Base-by-base conservation (phyloP, 352 stramenopile species). In the Phytopythium delawarense region DNA sequence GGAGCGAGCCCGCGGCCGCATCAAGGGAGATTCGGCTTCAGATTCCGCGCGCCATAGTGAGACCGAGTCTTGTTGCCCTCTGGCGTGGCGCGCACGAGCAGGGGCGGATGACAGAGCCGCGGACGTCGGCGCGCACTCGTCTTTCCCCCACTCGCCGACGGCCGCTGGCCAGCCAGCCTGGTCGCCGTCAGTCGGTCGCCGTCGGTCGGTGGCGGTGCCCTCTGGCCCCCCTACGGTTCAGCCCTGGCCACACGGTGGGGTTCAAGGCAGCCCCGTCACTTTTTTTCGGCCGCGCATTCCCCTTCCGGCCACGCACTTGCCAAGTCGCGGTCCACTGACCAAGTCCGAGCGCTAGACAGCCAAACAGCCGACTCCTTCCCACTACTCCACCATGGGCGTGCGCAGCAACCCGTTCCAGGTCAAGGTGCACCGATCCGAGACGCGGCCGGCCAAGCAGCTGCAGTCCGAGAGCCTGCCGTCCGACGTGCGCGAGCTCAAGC, bases 401-500 rank as follows among this genome's bases (percentile, higher is more conserved):
- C 67, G 64, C 60, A 63, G 49, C 18, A 59, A 69, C 25, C 51
- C 58, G 37, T 52, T 72, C 49, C 50, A 62, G 51, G 55, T 74
- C 20, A 65, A 66, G 52, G 52, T 74, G 45, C 66, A 69, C 45
- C 66, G 64, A 16, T 74, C 63, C 48, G 66, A 65, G 57, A 35
- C 50, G 18, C 70, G 64, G 21, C 45, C 35, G 2, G 35, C 57
- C 34, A 75, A 70, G 60, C 54, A 66, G 25, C 53, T 55, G 1
- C 51, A n/a, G 51, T 30, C 55, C 37, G 49, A 74, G 39, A 59
- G 72, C 53, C 65, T 82, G 40, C 76, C 69, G 7, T 50, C 69
- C 42, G 78, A 83, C 60, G 75, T 74, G 23, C 67, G 63, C 21
- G 50, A 61, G 16, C 75, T 87, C 57, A 87, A 87, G 66, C 51